Conservation (phyloP, 352 stramenopile genomes). For the Phytophthora pini region DNA sequence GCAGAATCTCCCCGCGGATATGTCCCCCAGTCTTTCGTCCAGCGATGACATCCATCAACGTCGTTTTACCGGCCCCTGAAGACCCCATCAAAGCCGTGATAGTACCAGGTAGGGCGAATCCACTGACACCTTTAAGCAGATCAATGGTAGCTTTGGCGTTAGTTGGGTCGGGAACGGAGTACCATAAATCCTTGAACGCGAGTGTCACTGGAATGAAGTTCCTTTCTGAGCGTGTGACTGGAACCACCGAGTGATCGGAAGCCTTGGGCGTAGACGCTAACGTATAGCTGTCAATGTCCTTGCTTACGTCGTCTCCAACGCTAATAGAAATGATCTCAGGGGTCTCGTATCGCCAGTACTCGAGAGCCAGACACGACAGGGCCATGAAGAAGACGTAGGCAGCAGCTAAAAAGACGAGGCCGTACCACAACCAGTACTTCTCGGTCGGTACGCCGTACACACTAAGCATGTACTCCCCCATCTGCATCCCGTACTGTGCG, state of each 20-base stretch:
- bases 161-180: conserved; percentile 33
- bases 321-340: conserved; percentile 16
- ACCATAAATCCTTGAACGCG: conserved; percentile 51
- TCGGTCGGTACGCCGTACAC: conserved; percentile 44
- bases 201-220: conserved; percentile 44
- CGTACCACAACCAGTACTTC: conserved; percentile 41
- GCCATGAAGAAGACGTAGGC: conserved; percentile 43
- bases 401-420: conserved; percentile 37
- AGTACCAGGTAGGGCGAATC: conserved; percentile 45
- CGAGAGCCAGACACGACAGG: conserved; percentile 41
- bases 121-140: conserved; percentile 51
- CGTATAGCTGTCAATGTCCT: conserved; percentile 9
- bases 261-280: conserved; percentile 8
- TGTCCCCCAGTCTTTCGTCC: conserved; percentile 87
- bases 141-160: conserved; percentile 35
- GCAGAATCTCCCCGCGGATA: conserved; percentile 73
- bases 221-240: conserved; percentile 62
- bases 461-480: conserved; percentile 42
- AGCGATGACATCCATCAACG: conserved; percentile 93
- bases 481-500: conserved; percentile 31
- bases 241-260: background rate
- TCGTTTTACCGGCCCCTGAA: conserved; percentile 88
- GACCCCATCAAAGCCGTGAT: conserved; percentile 66
- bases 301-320: background rate
- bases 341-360: conserved; percentile 41